Evolutionary conservation across 768 basidiomycete genomes (phyloP).

Genomic region (Trametes gibbosa): DNA sequence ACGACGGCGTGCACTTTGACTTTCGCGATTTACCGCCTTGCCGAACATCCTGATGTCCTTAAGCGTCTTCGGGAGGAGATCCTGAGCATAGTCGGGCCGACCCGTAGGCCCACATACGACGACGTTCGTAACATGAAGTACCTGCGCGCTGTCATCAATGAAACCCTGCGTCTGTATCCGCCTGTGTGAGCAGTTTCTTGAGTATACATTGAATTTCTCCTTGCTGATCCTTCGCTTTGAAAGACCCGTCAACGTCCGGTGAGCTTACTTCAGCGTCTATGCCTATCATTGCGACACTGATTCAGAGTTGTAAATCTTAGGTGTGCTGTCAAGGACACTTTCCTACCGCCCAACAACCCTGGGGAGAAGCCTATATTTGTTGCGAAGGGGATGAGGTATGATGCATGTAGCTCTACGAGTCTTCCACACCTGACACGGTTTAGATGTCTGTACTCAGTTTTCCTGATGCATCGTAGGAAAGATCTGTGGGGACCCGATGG

Average conservation of each 20-base stretch:
- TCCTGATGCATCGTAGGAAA: slow-evolving; percentile 35
- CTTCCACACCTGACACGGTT: not conserved
- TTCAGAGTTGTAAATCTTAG: not conserved
- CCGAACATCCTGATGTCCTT: slow-evolving; percentile 48
- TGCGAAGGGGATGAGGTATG: slow-evolving; percentile 10
- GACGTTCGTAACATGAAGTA: slow-evolving; percentile 59
- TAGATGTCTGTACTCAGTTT: slow-evolving; percentile 23
- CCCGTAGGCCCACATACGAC: slow-evolving; percentile 48
- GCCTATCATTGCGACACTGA: too few relatives aligned
- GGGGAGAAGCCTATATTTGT: slow-evolving; percentile 5
- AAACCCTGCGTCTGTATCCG: slow-evolving; percentile 25
- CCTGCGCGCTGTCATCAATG: slow-evolving; percentile 20
- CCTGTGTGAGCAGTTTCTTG: slow-evolving; percentile 6
- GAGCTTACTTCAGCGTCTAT: not conserved
- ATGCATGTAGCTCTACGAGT: not conserved
- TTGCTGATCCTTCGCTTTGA: not conserved
- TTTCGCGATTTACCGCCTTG: slow-evolving; percentile 52
- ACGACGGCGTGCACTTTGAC: slow-evolving; percentile 48
- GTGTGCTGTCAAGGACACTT: slow-evolving; percentile 26
- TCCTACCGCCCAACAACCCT: slow-evolving; percentile 24
- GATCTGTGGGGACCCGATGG: slow-evolving; percentile 58
- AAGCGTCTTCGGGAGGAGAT: slow-evolving; percentile 50
- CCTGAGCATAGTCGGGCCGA: slow-evolving; percentile 41
- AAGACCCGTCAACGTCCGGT: slow-evolving; percentile 14
- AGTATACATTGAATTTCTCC: not conserved